Evolutionary conservation across 768 basidiomycete species (phyloP).

Genomic region (Amylocystis lapponica): DNA sequence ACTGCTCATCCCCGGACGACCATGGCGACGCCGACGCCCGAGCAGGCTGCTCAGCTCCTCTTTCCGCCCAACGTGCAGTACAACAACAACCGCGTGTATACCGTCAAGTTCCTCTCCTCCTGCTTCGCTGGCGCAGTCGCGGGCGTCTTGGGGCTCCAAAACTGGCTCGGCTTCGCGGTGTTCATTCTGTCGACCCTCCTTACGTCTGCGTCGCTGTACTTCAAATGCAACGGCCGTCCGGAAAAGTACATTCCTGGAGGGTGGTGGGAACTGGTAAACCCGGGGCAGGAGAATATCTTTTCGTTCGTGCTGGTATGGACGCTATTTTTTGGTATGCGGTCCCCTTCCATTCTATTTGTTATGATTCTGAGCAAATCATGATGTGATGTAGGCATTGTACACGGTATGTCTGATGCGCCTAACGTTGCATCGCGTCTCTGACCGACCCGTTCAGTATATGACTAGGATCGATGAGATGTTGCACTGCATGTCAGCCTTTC

Average conservation of each 20-base stretch:
- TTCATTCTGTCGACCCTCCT: slow-evolving; percentile 65
- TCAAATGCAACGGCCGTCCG: slow-evolving; percentile 70
- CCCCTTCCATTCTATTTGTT: background rate
- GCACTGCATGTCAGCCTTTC: too few relatives aligned
- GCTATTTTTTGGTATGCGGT: slow-evolving; percentile 74
- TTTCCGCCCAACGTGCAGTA: slow-evolving; percentile 62
- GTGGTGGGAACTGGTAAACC: slow-evolving; percentile 63
- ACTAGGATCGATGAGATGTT: too few relatives aligned
- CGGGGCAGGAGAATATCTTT: slow-evolving; percentile 87
- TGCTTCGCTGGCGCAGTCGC: slow-evolving; percentile 86
- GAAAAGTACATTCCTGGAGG: slow-evolving; percentile 60
- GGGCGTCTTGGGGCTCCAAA: slow-evolving; percentile 85
- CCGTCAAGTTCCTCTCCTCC: slow-evolving; percentile 74
- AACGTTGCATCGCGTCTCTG: slow-evolving; percentile 2
- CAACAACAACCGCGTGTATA: slow-evolving; percentile 51
- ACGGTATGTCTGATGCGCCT: slow-evolving; percentile 35
- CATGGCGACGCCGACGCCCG: slow-evolving; percentile 32
- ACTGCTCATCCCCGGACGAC: slow-evolving; percentile 15
- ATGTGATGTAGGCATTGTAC: slow-evolving; percentile 36
- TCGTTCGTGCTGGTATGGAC: slow-evolving; percentile 95
- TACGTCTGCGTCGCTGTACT: slow-evolving; percentile 58
- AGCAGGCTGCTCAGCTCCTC: slow-evolving; percentile 50
- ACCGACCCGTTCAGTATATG: slow-evolving; percentile 29
- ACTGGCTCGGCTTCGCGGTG: slow-evolving; percentile 75
- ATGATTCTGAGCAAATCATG: slow-evolving; percentile 7